phyloP scores from a whole-genome alignment of 2,329 filamentous ascomycete species.

The Trichophyton simii region DNA sequence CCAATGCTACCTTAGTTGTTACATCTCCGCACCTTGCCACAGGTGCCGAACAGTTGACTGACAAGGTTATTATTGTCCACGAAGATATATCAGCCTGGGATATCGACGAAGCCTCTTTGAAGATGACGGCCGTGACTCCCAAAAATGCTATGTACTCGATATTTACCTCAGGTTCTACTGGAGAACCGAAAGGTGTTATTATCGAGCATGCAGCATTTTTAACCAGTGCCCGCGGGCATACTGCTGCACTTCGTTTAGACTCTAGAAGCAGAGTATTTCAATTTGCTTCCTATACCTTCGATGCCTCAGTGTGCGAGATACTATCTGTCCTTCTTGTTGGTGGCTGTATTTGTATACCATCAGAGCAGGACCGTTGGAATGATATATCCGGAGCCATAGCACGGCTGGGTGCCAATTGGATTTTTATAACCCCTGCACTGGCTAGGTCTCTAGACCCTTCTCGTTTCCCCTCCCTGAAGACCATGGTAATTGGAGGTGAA shows the following conservation, averaged over 20 bases:
- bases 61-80: not conserved
- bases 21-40: conserved; percentile 2
- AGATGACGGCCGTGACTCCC: not conserved
- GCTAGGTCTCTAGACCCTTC: conserved; percentile 29
- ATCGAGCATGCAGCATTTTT: conserved; percentile 29
- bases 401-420: conserved; percentile 37
- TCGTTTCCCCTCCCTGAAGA: conserved; percentile 27
- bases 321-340: conserved; percentile 37
- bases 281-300: conserved; percentile 77
- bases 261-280: conserved; percentile 46
- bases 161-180: conserved; percentile 27
- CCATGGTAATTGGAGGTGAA: conserved; percentile 23
- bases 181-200: conserved; percentile 13
- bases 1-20: conserved; percentile 7
- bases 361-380: conserved; percentile 30
- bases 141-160: conserved; percentile 28
- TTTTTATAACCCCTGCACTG: conserved; percentile 46
- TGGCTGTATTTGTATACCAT: conserved; percentile 34
- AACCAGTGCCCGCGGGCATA: conserved; percentile 35
- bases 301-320: conserved; percentile 80
- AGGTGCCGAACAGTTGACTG: not conserved
- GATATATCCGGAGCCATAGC: conserved; percentile 35
- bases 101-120: not conserved
- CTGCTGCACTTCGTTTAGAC: conserved; percentile 33
- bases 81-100: not conserved